These are phyloP conservation scores for Melampsora americana DNA, from an alignment of 1,284 basidiomycete genomes.

Conservation along the genomic window DNA sequence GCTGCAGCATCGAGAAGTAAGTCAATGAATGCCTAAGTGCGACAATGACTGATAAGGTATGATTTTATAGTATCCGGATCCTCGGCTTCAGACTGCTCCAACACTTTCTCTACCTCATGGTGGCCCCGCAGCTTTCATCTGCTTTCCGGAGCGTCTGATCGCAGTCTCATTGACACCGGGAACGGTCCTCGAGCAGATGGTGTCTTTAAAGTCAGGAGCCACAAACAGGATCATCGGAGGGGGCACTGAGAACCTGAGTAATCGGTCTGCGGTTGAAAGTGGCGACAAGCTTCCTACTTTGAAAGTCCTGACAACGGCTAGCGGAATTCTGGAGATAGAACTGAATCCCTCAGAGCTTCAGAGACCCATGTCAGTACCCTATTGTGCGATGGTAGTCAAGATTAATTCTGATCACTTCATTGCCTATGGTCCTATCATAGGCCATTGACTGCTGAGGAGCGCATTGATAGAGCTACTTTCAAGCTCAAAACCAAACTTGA, in stretches of 20 bases:
- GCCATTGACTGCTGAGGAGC: slow-evolving; percentile 23
- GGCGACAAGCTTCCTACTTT: slow-evolving; percentile 42
- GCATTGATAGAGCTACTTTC: slow-evolving; percentile 48
- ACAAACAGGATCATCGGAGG: slow-evolving; percentile 32
- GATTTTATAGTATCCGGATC: slow-evolving; percentile 46
- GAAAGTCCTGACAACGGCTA: slow-evolving; percentile 46
- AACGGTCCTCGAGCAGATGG: slow-evolving; percentile 26
- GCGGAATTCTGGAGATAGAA: slow-evolving; percentile 40
- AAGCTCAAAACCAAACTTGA: slow-evolving; percentile 78
- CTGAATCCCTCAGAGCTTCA: slow-evolving; percentile 29
- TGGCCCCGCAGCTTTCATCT: slow-evolving; percentile 50
- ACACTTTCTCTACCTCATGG: slow-evolving; percentile 50
- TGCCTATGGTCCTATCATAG: neutral
- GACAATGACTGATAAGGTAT: neutral
- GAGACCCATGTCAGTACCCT: slow-evolving; percentile 6
- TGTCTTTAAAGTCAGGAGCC: slow-evolving; percentile 20
- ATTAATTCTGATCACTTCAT: neutral
- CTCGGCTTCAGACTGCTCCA: slow-evolving; percentile 49
- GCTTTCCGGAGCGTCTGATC: slow-evolving; percentile 46
- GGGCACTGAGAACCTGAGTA: slow-evolving; percentile 19
- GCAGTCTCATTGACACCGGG: slow-evolving; percentile 29
- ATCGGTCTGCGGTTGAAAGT: slow-evolving; percentile 25
- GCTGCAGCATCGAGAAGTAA: slow-evolving; percentile 40
- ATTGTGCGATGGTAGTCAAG: neutral
- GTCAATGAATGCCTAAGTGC: neutral